Percentiles rank a stretch among this genome's conserved stretches.
These are phyloP conservation scores for Pterulicium gracile DNA, from an alignment of 1,284 basidiomycete genomes.

Conservation along the genomic window DNA sequence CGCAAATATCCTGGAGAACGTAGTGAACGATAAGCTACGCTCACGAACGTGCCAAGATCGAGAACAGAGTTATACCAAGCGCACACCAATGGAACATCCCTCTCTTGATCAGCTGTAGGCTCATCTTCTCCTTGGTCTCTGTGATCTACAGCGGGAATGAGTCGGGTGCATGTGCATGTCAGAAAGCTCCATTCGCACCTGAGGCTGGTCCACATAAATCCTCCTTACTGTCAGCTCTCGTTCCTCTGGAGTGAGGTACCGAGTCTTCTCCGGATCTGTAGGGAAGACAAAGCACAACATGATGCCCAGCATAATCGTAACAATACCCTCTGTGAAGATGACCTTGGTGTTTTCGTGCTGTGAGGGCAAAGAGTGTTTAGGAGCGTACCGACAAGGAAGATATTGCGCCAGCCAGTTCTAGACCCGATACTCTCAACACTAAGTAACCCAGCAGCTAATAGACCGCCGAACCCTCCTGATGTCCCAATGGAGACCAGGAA, in stretches of 20 bases:
- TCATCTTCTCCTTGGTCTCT: not conserved
- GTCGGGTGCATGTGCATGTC: too few species aligned
- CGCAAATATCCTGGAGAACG: not conserved
- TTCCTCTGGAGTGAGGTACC: not conserved
- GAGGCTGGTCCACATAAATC: conserved; percentile 1
- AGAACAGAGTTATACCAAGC: not conserved
- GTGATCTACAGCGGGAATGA: not conserved
- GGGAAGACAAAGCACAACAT: not conserved
- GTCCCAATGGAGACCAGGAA: not conserved
- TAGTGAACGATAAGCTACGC: too few species aligned
- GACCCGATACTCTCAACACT: not conserved
- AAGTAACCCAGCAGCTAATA: not conserved
- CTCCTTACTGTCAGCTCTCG: not conserved
- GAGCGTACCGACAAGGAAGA: conserved; percentile 2
- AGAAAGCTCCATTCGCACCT: not conserved
- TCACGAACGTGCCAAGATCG: too few species aligned
- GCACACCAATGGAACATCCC: not conserved
- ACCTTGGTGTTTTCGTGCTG: too few species aligned
- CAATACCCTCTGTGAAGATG: conserved; percentile 3
- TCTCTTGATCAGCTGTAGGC: not conserved
- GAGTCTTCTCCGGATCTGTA: not conserved
- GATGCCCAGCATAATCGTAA: not conserved
- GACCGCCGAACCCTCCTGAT: conserved; percentile 1
- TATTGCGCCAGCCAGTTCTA: not conserved
- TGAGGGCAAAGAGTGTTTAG: too few species aligned